Evolutionary conservation across 805 yeast species (phyloP), one percentile per base, ranked within the genome.

Genomic region (Kuraishia molischiana): DNA sequence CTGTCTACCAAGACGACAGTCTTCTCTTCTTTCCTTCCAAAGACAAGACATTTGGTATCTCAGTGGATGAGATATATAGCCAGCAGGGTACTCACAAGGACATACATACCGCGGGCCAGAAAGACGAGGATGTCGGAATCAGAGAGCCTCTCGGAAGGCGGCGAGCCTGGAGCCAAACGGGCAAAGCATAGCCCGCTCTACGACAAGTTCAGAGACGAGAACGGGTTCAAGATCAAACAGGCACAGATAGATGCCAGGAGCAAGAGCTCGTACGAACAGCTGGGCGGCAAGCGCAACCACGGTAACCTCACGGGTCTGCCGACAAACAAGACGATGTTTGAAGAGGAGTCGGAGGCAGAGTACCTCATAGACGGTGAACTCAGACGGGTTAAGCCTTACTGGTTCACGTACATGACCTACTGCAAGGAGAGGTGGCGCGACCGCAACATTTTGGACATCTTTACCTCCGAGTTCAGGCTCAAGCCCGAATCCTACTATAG

Each of bases 371-470:
- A 74, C 15, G 85, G 83, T 0, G 61, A 73, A 2, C 60, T 85
- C 36, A 62, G 97, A 34, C 64, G 81, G 43, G 84, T 92, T 2
- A 67, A 77, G 1, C 97, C 98, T 0, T 92, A 92, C 54, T 83
- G 69, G 51, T 90, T 75, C 64, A 87, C 95, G 0, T 90, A 92
- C 53, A 66, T 85, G 58, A 92, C 99, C 0, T 85, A 79, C 52
- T 89, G 97, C 58, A 92, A 92, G 57, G 61, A 71, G 52, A 67
- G 99, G 51, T 92, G 99, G 99, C 69, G 90, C 47, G 89, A 81
- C 48, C 64, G 85, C n/a, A 76, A 76, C 17, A 57, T 92, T 24
- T 45, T 86, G 4, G 97, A 92, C 39, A 76, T 92, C 2, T 92
- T 94, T 51, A 62, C 77, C 4, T 69, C 69, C 26, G 99, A 92